A percentile compares a stretch with the other conserved stretches of the same genome.
Conservation (phyloP, 371 early-diverging fungal species). For the Capillidium rhysosporum region DNA sequence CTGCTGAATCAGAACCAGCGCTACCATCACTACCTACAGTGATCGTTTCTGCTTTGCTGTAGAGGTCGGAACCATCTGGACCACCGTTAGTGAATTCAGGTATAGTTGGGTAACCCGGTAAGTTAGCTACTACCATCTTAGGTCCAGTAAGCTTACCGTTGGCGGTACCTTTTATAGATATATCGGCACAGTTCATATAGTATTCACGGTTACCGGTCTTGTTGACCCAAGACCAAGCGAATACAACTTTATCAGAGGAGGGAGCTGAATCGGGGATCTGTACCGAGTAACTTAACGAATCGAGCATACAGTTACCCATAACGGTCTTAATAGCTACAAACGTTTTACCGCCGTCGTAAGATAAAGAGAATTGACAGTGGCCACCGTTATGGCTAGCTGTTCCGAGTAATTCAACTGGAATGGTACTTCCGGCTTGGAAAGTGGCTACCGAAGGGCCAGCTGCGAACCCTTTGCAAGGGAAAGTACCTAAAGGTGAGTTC, state of each 20-base stretch:
- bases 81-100: too few relatives aligned
- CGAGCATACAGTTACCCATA: background rate
- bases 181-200: too few relatives aligned
- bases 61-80: too few relatives aligned
- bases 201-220: too few relatives aligned
- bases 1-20: too few relatives aligned
- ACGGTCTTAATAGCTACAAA: constrained; percentile 2
- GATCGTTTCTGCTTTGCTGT: too few relatives aligned
- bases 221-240: constrained; percentile 7
- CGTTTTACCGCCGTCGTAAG: constrained; percentile 1
- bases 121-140: too few relatives aligned
- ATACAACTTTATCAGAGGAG: background rate
- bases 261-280: background rate
- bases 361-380: constrained; percentile 3
- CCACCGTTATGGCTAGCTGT: constrained; percentile 2
- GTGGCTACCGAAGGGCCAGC: background rate
- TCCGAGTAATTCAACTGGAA: constrained; percentile 11
- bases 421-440: constrained; percentile 15
- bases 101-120: too few relatives aligned
- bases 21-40: too few relatives aligned
- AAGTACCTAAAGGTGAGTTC: background rate
- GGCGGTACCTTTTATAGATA: too few relatives aligned
- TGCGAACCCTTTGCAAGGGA: background rate
- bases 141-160: too few relatives aligned
- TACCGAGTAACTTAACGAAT: background rate